A percentile compares a stretch with the other conserved stretches of the same genome.
Conservation (phyloP, 2,329 filamentous ascomycete species). For the Neonectria hederae region DNA sequence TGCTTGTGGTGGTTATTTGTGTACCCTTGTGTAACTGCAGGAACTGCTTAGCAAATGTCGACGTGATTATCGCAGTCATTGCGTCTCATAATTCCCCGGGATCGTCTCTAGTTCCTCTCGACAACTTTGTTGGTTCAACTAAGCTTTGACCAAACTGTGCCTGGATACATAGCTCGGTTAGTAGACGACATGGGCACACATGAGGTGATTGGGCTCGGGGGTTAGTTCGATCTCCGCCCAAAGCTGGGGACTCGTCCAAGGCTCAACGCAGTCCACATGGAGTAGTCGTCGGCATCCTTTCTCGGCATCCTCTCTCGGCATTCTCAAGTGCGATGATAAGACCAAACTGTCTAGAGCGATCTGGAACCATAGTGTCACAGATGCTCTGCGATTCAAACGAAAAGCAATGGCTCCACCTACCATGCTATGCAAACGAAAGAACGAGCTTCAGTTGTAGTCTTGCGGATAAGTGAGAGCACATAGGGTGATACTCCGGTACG, state of each 20-base stretch:
- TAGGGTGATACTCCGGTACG: not conserved
- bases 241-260: slow-evolving; percentile 1
- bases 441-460: not conserved
- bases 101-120: not conserved
- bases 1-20: slow-evolving; percentile 5
- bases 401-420: not conserved
- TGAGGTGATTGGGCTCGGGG: slow-evolving; percentile 4
- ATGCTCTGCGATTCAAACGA: not conserved
- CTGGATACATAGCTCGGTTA: slow-evolving; percentile 5
- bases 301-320: not conserved
- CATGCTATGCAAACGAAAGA: not conserved
- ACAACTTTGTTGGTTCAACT: not conserved
- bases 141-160: slow-evolving; percentile 9
- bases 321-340: slow-evolving; percentile 3
- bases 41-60: slow-evolving; percentile 3
- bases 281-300: not conserved
- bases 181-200: slow-evolving; percentile 4
- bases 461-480: not conserved
- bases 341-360: slow-evolving; percentile 3
- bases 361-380: slow-evolving; percentile 2
- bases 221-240: slow-evolving; percentile 12
- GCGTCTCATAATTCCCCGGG: not conserved
- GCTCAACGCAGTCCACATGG: not conserved
- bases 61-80: not conserved
- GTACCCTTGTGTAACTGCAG: slow-evolving; percentile 19